Base-by-base conservation (phyloP, 2,329 filamentous ascomycete species). In the Phyllosticta ampelicida region DNA sequence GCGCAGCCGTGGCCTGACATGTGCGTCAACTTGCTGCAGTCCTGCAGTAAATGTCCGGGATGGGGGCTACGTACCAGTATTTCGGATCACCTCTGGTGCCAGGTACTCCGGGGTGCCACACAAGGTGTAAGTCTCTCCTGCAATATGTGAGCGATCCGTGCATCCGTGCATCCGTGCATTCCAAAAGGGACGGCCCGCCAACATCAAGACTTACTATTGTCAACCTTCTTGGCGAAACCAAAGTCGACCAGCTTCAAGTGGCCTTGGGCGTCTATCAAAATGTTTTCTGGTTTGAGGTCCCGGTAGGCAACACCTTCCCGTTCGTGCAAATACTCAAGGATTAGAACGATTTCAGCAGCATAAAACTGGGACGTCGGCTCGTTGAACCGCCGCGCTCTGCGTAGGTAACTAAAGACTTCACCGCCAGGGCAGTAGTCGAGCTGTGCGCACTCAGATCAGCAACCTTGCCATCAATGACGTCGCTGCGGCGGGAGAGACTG, bases 161-260 rank as follows among this genome's bases (percentile, higher is more conserved):
- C 9, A 20, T 16, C 51, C 20, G 13, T 20, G 16, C 30, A 19
- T 44, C 8, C 1, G 26, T 13, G 16, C 58, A 44, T n/a, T 44
- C 13, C 16, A 44, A 18, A 44, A 16, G 36, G 36, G n/a, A 13
- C 13, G 36, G 13, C 36, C 36, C 13, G 13, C 36, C n/a, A 44
- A 44, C 36, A 44, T 16, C 36, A 55, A 9, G 63, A 65, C 74
- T 67, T 67, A 80, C 78, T 74, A 62, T 79, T 77, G 30, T 87
- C 86, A 21, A 92, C 78, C 62, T 86, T 83, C 77, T 92, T 92
- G 51, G 88, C 88, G 68, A 92, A 92, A 10, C 88, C 88, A 75
- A 92, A 92, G 71, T 92, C 88, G 4, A 92, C 88, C 53, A 92
- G 77, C 71, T 89, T 90, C 65, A 92, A 83, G 71, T 92, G 88